phyloP scores from a whole-genome alignment of 768 basidiomycete species.

The Mycena galopus region DNA sequence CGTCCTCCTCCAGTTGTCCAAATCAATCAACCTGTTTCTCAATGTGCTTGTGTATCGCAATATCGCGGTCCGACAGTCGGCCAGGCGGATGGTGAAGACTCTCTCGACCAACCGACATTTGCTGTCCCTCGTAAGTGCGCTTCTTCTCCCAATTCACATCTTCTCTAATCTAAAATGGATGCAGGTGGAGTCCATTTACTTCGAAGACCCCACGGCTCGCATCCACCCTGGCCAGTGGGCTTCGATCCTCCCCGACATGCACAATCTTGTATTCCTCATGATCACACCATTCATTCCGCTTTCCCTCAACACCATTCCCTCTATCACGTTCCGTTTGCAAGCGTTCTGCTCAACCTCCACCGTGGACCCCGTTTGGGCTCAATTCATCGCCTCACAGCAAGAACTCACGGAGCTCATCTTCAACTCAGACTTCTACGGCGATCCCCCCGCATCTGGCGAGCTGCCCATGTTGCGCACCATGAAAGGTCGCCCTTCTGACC shows the following conservation, averaged over 20 bases:
- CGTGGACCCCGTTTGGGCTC: not conserved
- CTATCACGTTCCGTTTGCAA: no score
- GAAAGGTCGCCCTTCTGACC: not conserved
- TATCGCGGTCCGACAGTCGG: not conserved
- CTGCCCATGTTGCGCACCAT: not conserved
- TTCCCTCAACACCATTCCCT: no score
- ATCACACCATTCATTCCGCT: no score
- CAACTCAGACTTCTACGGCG: not conserved
- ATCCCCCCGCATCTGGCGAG: not conserved
- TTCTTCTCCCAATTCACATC: no score
- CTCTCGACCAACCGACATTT: no score
- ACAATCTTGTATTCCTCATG: no score
- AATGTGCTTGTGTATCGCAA: not conserved
- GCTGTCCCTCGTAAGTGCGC: no score
- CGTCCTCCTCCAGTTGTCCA: not conserved
- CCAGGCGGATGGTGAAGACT: not conserved
- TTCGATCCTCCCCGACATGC: no score
- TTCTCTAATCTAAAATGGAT: no score
- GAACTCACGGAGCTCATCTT: not conserved
- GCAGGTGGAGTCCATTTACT: no score
- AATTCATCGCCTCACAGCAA: not conserved
- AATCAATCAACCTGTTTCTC: not conserved
- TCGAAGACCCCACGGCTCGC: no score
- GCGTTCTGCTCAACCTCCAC: not conserved
- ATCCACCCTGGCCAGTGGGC: no score